Evolutionary conservation across 2,329 filamentous ascomycete species (phyloP), one percentile per base, ranked within the genome.

Genomic region (Berkeleyomyces rouxiae): DNA sequence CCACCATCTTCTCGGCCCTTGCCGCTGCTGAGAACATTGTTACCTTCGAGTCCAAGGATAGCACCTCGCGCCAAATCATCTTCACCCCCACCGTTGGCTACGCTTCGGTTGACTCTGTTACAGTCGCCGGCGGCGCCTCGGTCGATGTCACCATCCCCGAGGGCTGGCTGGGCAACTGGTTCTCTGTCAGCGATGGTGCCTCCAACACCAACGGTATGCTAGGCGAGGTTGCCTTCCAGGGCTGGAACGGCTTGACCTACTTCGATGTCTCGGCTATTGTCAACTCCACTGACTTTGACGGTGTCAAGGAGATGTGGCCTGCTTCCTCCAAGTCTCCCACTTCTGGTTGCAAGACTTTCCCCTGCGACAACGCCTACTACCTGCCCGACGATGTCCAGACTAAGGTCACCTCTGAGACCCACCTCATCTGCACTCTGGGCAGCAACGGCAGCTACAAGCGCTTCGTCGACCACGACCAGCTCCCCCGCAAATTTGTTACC

Each of bases 261-360:
- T 83, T 80, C 64, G 80, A 83, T 66, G 79, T 83, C 66, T 82
- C 79, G 9, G 79, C 79, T 70, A 82, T 83, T 66, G 78, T 82
- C 67, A 72, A 79, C 70, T 71, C 78, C 59, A 68, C 69, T 46
- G 80, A 82, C 70, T 67, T 72, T 66, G 63, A 76, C 66, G 78
- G 78, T 67, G 75, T 83, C 68, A 80, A 82, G 75, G 71, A 77
- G 72, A 75, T 82, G 70, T 82, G 72, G 72, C 79, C 80, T 37
- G 70, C 69, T 62, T 68, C 61, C 60, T 61, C 66, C 63, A 68
- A 73, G 66, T 66, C 65, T 6, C 76, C 68, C 64, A 71, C 76
- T 68, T 81, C 78, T 23, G 80, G 80, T 49, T 82, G 80, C 71
- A 70, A 74, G 61, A 63, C 66, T 7, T 81, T 78, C 73, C 79